Evolutionary conservation across 2,329 filamentous ascomycete species (phyloP).

Genomic region (Diaporthe ampelina): DNA sequence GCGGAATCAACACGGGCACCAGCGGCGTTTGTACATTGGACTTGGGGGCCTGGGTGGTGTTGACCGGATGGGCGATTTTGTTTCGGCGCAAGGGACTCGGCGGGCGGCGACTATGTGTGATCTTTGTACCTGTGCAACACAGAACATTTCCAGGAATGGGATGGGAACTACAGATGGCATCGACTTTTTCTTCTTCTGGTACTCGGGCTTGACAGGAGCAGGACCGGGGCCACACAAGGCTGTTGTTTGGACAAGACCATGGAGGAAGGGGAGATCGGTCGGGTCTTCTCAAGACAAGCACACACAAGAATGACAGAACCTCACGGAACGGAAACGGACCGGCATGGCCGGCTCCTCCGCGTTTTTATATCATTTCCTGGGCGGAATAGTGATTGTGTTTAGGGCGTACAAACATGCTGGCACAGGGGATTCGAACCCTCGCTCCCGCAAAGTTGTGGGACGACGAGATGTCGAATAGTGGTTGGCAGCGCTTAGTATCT

Average conservation of each 20-base stretch:
- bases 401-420: not conserved
- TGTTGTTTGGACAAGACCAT: constrained; percentile 9
- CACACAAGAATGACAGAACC: constrained; percentile 27
- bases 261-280: not conserved
- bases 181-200: not conserved
- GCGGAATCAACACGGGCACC: constrained; percentile 13
- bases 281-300: constrained; percentile 15
- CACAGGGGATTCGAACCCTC: not conserved
- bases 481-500: not conserved
- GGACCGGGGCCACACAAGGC: not conserved
- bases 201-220: constrained; percentile 14
- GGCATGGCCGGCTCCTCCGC: not conserved
- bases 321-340: constrained; percentile 11
- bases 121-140: constrained; percentile 8
- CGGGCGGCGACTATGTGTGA: not conserved
- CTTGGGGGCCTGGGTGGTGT: constrained; percentile 1
- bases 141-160: constrained; percentile 29
- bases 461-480: not conserved
- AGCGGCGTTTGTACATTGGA: constrained; percentile 15
- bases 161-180: constrained; percentile 9
- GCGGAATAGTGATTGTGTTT: not conserved
- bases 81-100: constrained; percentile 14
- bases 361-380: not conserved
- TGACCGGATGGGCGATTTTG: not conserved
- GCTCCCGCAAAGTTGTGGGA: not conserved